Percentiles rank a stretch among this genome's conserved stretches.
phyloP scores from a whole-genome alignment of 1,284 basidiomycete species.

The Malassezia psittaci region DNA sequence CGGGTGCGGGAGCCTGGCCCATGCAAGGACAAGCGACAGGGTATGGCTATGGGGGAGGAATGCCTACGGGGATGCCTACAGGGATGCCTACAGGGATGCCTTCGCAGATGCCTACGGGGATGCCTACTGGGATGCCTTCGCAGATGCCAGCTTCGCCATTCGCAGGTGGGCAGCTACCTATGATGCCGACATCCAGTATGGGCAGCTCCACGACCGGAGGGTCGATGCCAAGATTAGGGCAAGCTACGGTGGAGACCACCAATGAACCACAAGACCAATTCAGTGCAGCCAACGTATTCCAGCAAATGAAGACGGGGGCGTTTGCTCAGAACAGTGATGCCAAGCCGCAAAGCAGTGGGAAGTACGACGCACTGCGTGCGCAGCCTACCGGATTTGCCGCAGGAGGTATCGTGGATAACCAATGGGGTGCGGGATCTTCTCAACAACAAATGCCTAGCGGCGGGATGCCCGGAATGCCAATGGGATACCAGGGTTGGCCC shows the following conservation, averaged over 20 bases:
- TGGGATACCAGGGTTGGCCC: neutral
- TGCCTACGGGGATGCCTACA: slow-evolving; percentile 3
- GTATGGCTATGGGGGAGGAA: slow-evolving; percentile 12
- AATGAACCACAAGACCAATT: slow-evolving; percentile 25
- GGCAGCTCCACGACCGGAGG: too few species aligned
- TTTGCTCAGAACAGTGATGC: slow-evolving; percentile 24
- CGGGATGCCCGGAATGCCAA: slow-evolving; percentile 9
- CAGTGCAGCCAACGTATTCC: slow-evolving; percentile 38
- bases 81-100: slow-evolving; percentile 11
- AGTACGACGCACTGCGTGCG: slow-evolving; percentile 44
- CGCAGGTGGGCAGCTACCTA: slow-evolving; percentile 23
- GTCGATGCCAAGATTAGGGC: slow-evolving; percentile 17
- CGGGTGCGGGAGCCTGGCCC: slow-evolving; percentile 22
- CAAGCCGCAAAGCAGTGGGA: slow-evolving; percentile 32
- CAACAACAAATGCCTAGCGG: slow-evolving; percentile 1
- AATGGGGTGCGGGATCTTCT: neutral
- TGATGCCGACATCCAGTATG: slow-evolving; percentile 14
- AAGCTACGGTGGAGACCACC: slow-evolving; percentile 20
- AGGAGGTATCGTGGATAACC: slow-evolving; percentile 27
- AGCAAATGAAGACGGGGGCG: slow-evolving; percentile 40
- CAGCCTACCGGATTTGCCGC: slow-evolving; percentile 46
- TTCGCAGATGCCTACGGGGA: neutral
- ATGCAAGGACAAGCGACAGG: slow-evolving; percentile 28
- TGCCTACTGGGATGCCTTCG: neutral
- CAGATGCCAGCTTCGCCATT: neutral